Base-by-base conservation (phyloP, 495 filamentous ascomycete species). In the Friedmanniomyces simplex region DNA sequence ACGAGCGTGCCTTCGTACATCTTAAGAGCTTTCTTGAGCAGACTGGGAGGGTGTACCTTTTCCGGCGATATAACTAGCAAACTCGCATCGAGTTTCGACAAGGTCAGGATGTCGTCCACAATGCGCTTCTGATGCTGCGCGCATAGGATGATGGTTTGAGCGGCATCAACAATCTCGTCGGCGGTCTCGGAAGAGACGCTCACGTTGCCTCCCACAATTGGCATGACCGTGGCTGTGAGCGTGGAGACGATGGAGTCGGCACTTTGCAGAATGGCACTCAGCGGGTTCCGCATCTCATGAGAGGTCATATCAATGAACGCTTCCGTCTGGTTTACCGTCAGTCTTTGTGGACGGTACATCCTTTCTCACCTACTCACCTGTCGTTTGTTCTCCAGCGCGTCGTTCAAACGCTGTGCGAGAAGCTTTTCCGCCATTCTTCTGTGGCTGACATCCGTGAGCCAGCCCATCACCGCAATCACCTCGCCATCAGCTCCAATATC, bases 281-380 rank as follows among this genome's bases (percentile, higher is more conserved):
- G 74, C 0, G 88, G 89, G 60, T 93, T 95, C 8, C 87, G 80
- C 75, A 93, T 88, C 63, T 95, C 88, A 63, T 95, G 88, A 59
- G 83, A 87, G 8, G 86, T 89, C 61, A 89, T 91, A 67, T 91
- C 87, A 63, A 91, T 91, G 68, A 91, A 93, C 54, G 87, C 89
- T 64, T 91, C 70, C 25, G 68, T 71, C 56, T 32, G 10, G 10
- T 10, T 4, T 10, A 32, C 28, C 28, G 10, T 32, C 28, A 32
- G 28, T 10, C 4, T 32, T 32, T 32, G 10, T 32, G 4, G 10
- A 32, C 28, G 10, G 28, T 10, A 32, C 10, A 32, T 3, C 10
- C 10, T 10, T 4, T 32, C 28, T 32, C 28, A 10, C 10, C 3
- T 4, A 32, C 28, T 32, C 10, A 32, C 28, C 10, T 73, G 71